Conservation (phyloP, 1,284 basidiomycete species). For the Irpex sp. region DNA sequence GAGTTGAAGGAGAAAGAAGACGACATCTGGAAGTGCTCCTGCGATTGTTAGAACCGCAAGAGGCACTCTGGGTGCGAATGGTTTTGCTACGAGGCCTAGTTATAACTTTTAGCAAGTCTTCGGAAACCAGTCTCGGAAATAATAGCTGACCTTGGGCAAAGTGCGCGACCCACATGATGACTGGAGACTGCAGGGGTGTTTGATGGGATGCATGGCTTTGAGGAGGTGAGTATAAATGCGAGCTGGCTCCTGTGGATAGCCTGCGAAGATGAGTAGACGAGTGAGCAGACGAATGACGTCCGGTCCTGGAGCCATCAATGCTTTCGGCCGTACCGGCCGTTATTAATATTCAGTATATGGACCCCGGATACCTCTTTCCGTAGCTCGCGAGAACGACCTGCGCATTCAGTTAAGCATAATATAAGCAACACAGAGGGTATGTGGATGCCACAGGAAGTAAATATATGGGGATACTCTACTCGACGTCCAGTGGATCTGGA, state of each 20-base stretch:
- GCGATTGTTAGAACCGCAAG: slow-evolving; percentile 25
- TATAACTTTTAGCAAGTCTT: no score
- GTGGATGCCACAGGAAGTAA: no score
- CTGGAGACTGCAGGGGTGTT: neutral
- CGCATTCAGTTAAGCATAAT: no score
- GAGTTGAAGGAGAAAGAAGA: slow-evolving; percentile 27
- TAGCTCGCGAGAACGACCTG: no score
- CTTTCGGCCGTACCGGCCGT: no score
- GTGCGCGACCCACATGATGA: slow-evolving; percentile 28
- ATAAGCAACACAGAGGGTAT: no score
- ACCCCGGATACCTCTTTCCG: no score
- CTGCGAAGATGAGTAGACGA: neutral
- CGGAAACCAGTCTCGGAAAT: neutral
- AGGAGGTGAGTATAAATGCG: neutral
- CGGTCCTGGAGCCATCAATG: no score
- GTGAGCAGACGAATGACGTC: neutral
- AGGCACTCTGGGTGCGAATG: slow-evolving; percentile 27
- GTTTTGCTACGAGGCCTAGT: slow-evolving; percentile 26
- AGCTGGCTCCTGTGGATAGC: no score
- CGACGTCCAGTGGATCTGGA: neutral
- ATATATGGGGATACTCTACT: neutral
- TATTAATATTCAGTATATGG: no score
- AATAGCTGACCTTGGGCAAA: slow-evolving; percentile 22
- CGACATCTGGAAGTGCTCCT: slow-evolving; percentile 24
- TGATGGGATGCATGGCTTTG: neutral